Conservation (phyloP, 2,329 filamentous ascomycete genomes). For the Calonectria pseudoreteaudii region DNA sequence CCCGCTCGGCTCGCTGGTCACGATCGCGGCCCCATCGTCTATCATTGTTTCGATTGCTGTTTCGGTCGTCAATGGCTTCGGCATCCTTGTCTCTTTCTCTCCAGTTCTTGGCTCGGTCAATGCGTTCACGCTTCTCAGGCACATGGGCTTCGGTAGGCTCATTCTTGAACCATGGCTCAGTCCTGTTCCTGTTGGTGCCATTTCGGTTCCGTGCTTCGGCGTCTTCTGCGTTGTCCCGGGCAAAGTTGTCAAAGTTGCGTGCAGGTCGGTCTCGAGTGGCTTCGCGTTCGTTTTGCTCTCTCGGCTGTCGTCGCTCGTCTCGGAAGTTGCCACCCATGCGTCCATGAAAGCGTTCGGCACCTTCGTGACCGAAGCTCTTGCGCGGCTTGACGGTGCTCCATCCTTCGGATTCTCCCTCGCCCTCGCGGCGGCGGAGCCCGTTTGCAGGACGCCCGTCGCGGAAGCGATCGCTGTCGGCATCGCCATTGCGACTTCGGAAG, state of each 20-base stretch:
- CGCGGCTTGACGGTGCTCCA: slow-evolving; percentile 81
- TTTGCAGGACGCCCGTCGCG: slow-evolving; percentile 62
- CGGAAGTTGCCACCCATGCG: slow-evolving; percentile 67
- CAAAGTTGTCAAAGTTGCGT: slow-evolving; percentile 63
- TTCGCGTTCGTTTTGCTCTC: slow-evolving; percentile 70
- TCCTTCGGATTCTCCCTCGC: slow-evolving; percentile 74
- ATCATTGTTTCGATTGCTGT: slow-evolving; percentile 58
- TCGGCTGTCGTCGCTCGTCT: slow-evolving; percentile 57
- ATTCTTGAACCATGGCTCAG: slow-evolving; percentile 82
- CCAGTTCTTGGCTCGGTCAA: slow-evolving; percentile 72
- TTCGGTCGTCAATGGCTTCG: slow-evolving; percentile 67
- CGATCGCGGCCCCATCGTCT: slow-evolving; percentile 69
- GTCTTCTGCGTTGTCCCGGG: slow-evolving; percentile 62
- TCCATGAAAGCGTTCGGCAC: slow-evolving; percentile 77
- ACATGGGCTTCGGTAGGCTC: slow-evolving; percentile 53
- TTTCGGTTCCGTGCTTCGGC: slow-evolving; percentile 72
- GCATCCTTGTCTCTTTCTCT: slow-evolving; percentile 63
- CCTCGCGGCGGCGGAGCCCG: slow-evolving; percentile 65
- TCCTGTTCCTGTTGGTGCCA: slow-evolving; percentile 72
- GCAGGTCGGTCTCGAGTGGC: slow-evolving; percentile 59
- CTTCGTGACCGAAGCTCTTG: slow-evolving; percentile 79
- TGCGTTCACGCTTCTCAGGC: slow-evolving; percentile 63
- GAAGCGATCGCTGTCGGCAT: slow-evolving; percentile 63
- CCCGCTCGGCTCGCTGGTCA: slow-evolving; percentile 75
- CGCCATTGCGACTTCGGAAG: slow-evolving; percentile 63